Evolutionary conservation across 1,284 basidiomycete genomes (phyloP).

Genomic region (Malassezia restricta): DNA sequence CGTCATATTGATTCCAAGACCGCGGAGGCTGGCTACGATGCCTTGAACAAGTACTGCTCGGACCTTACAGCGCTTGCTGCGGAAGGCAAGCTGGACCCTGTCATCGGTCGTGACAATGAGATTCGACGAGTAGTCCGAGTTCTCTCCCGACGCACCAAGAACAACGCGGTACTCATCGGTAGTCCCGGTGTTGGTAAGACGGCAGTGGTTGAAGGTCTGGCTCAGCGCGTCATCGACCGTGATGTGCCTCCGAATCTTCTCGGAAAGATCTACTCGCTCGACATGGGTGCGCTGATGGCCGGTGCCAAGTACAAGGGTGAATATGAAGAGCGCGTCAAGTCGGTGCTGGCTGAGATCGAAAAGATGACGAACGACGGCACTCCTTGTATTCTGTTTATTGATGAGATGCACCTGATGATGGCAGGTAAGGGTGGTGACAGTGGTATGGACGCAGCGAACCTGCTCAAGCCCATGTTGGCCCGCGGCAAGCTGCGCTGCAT

Average conservation of each 20-base stretch:
- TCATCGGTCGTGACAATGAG: constrained; percentile 50
- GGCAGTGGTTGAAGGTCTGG: constrained; percentile 85
- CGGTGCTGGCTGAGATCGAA: constrained; percentile 79
- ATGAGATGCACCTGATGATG: constrained; percentile 55
- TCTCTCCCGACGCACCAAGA: constrained; percentile 58
- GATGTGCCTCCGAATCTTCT: constrained; percentile 84
- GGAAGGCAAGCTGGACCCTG: constrained; percentile 52
- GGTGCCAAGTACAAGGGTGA: constrained; percentile 93
- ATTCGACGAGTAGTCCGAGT: constrained; percentile 45
- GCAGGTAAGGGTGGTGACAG: constrained; percentile 33
- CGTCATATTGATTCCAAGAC: constrained; percentile 66
- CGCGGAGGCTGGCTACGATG: constrained; percentile 50
- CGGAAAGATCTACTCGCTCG: constrained; percentile 63
- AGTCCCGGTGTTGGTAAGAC: constrained; percentile 47
- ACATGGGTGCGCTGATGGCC: constrained; percentile 91
- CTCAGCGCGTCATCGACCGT: constrained; percentile 85
- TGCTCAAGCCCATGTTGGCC: constrained; percentile 50
- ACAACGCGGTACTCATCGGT: constrained; percentile 82
- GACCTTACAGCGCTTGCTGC: constrained; percentile 53
- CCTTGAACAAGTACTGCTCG: constrained; percentile 46
- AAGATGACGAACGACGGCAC: constrained; percentile 71
- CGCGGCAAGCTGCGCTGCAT: constrained; percentile 81
- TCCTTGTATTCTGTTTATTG: constrained; percentile 84
- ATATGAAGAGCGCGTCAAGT: constrained; percentile 92
- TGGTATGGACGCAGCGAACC: constrained; percentile 43